Base-by-base conservation (phyloP, 441 rosid genomes). In the Flueggea neowawraea region DNA sequence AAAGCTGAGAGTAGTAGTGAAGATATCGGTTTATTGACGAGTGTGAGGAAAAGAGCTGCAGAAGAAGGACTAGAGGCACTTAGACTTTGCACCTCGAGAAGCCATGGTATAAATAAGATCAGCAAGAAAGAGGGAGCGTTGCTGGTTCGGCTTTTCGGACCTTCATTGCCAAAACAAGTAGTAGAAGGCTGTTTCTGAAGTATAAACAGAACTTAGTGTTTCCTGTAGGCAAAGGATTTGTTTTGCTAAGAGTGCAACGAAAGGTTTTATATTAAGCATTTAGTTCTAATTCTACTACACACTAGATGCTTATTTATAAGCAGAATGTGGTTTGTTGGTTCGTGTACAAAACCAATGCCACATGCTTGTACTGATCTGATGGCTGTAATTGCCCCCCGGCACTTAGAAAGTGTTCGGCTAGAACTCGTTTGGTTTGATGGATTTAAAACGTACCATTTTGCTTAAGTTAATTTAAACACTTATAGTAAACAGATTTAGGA, bases 11-110 rank as follows among this genome's bases (percentile, higher is more conserved):
- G 57, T 1, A 60, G 51, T 61, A 60, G 67, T 50, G 73, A 52
- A 9, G 84, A 72, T 22, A 47, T 64, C 3, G 68, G 60, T 75
- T 58, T 76, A 31, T 61, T 82, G 75, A 60, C 75, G 48, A 69
- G 78, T 63, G 49, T 69, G 52, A 80, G 90, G 68, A 77, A 70
- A 73, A 75, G 70, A 60, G 72, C 74, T 33, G 79, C 53, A 1
- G 69, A 77, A 65, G 79, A 84, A 64, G 90, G 84, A 60, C 71
- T 58, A 45, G 83, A 78, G 74, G 81, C 82, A 32, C 68, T 78
- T 52, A 77, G 67, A 55, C 71, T 75, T 47, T 82, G 88, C 62
- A 64, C 74, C 12, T 67, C 54, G 48, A 74, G 63, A 67, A 66
- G 76, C n/a, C 69, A 57, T 39, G 59, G 68, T 61, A 59, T 66